Evolutionary conservation across 306 rosid species (phyloP).

Genomic region (Trichosanthes truncata): DNA sequence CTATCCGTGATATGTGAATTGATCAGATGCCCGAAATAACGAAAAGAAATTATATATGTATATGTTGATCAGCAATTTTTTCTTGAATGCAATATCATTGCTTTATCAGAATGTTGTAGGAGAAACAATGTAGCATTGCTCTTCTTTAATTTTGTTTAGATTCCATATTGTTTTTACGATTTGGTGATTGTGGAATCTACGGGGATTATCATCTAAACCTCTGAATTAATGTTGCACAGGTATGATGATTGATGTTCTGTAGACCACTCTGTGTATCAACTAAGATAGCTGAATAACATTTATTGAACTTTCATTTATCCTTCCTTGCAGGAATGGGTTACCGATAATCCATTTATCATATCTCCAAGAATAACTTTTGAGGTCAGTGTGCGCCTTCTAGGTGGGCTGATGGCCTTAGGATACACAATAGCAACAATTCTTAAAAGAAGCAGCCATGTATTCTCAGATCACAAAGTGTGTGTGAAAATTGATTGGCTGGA

Average conservation of each 20-base stretch:
- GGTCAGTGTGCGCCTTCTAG: conserved; percentile 98
- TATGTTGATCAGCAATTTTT: not conserved
- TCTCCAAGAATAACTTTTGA: conserved; percentile 99
- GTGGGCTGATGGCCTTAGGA: conserved; percentile 98
- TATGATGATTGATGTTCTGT: not conserved
- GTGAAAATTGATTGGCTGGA: conserved; percentile 95
- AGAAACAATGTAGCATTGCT: not conserved
- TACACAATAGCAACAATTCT: conserved; percentile 96
- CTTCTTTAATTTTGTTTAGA: not conserved
- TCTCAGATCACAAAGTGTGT: conserved; percentile 56
- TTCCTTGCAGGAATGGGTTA: conserved; percentile 87
- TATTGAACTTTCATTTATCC: not conserved
- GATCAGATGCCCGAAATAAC: not conserved
- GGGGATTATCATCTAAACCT: not conserved
- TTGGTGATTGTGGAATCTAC: not conserved
- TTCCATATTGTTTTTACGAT: not conserved
- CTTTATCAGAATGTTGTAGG: not conserved
- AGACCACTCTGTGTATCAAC: not conserved
- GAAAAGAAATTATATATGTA: not conserved
- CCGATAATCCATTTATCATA: conserved; percentile 88
- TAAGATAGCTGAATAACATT: not conserved
- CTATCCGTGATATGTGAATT: not conserved
- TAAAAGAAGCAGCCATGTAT: conserved; percentile 81
- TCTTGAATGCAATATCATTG: too few relatives aligned
- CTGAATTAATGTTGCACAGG: not conserved